Base-by-base conservation (phyloP, 1,284 basidiomycete genomes). In the Xerocomus amazonicus region DNA sequence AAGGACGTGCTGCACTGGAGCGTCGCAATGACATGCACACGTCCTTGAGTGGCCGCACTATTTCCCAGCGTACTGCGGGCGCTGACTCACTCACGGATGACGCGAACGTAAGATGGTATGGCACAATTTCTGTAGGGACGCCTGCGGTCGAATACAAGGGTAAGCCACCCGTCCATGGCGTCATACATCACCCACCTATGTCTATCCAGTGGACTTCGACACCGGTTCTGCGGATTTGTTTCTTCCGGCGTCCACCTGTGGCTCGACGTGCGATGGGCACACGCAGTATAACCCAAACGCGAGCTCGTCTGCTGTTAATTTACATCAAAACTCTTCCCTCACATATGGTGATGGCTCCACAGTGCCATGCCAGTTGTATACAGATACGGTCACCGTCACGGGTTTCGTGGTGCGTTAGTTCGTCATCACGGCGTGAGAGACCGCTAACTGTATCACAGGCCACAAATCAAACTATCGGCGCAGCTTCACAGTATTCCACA, bases 151-250 rank as follows among this genome's bases (percentile, higher is more conserved):
- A 58, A 16, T 59, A 55, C 43, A 44, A 23, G 9, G 51, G 63
- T 66, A 33, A 38, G 58, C 23, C 26, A 26, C 19, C 40, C 17
- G 16, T 31, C 9, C 13, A 14, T 28, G 3, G 31, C 13, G 3
- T 44, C 4, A 12, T 28, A 16, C 28, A 27, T 7, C 2, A 34
- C 32, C 29, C 17, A 36, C 43, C 47, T 12, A 34, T 32, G 17
- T 1, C 44, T 16, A 9, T 32, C 2, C 27, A 59, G 71, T 76
- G 51, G 70, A 72, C 49, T 73, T 77, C 46, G 75, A 78, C 54
- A 77, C 76, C 6, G 74, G 76, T 10, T 70, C 68, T 31, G 60
- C 68, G 3, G 76, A 76, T 53, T 51, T 70, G 23, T 69, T 70
- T 46, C 53, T 70, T 26, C 67, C 68, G 39, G 56, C 43, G 7